Evolutionary conservation across 2,329 filamentous ascomycete species (phyloP), one percentile per base, ranked within the genome.

Genomic region (Bipolaris zeicola): DNA sequence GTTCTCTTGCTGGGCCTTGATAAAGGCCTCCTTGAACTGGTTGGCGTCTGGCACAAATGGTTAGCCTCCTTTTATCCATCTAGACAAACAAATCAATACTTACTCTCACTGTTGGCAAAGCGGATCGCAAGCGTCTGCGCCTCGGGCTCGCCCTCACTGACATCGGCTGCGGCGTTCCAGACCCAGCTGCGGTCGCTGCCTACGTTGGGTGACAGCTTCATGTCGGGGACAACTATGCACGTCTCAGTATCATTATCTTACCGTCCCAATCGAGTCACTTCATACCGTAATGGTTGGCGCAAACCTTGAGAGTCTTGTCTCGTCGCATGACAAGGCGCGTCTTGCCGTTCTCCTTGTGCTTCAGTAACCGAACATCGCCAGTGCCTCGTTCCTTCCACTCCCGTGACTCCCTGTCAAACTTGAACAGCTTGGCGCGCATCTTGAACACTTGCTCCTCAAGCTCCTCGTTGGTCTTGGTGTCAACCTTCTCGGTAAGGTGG

Each of bases 311-410:
- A 60, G 95, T 99, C 91, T 98, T 98, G 85, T 99, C 95, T 77
- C 95, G 87, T 79, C 95, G 90, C 95, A 99, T 99, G 70, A 99
- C 95, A 72, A 99, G 84, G 71, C 95, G 88, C 57, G 93, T 96
- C 89, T 98, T 98, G 81, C 90, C 88, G 79, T 96, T 97, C 84
- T 97, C 93, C 86, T 92, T 95, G 85, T 99, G 95, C 88, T 97
- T 98, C 76, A 99, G 85, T 79, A 99, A 85, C 75, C 94, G 88
- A 64, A 98, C 93, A 73, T 98, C 94, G 71, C 95, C 95, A 65
- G 95, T 98, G 65, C 95, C 95, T 76, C 95, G 90, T 87, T 99
- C 95, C 86, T 98, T 99, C 95, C 95, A 99, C 83, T 98, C 95
- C 78, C 89, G 89, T 70, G 85, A 87, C 51, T 96, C 92, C 70